Percentiles rank a stretch among this genome's conserved stretches.
Evolutionary conservation across 2,329 filamentous ascomycete genomes (phyloP).

Genomic region (Penicillium sp.): DNA sequence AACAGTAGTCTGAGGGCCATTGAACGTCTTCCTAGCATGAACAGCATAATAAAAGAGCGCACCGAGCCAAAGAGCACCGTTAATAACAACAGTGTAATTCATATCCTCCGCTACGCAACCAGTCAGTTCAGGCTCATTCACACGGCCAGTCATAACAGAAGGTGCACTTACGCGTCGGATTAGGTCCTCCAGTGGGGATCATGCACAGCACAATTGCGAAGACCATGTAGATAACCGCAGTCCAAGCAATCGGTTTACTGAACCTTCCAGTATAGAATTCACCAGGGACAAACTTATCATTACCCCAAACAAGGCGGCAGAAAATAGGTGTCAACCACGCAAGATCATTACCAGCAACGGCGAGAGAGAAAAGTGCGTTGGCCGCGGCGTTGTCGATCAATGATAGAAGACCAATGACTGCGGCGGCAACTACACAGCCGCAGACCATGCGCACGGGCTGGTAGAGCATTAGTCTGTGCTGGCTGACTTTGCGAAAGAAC

Average conservation of each 20-base stretch:
- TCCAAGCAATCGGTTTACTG: conserved; percentile 54
- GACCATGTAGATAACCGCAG: conserved; percentile 52
- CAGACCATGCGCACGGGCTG: conserved; percentile 59
- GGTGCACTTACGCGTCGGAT: conserved; percentile 44
- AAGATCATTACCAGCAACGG: conserved; percentile 58
- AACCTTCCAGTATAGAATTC: conserved; percentile 57
- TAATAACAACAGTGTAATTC: conserved; percentile 64
- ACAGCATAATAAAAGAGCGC: conserved; percentile 55
- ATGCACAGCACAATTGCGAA: conserved; percentile 57
- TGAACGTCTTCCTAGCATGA: conserved; percentile 60
- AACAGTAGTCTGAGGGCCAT: conserved; percentile 58
- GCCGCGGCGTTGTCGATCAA: conserved; percentile 57
- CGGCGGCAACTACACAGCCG: conserved; percentile 52
- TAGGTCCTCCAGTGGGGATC: conserved; percentile 58
- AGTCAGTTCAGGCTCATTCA: not conserved
- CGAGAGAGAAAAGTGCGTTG: conserved; percentile 52
- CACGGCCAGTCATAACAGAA: not conserved
- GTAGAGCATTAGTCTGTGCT: conserved; percentile 47
- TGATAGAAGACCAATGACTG: conserved; percentile 56
- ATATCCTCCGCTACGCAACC: conserved; percentile 43
- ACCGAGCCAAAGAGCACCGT: conserved; percentile 56
- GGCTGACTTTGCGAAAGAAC: conserved; percentile 57
- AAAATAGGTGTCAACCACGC: conserved; percentile 59
- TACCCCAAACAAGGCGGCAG: conserved; percentile 56
- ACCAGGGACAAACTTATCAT: conserved; percentile 56